Base-by-base conservation (phyloP, 371 early-diverging fungal species). In the Syncephalis fuscata region DNA sequence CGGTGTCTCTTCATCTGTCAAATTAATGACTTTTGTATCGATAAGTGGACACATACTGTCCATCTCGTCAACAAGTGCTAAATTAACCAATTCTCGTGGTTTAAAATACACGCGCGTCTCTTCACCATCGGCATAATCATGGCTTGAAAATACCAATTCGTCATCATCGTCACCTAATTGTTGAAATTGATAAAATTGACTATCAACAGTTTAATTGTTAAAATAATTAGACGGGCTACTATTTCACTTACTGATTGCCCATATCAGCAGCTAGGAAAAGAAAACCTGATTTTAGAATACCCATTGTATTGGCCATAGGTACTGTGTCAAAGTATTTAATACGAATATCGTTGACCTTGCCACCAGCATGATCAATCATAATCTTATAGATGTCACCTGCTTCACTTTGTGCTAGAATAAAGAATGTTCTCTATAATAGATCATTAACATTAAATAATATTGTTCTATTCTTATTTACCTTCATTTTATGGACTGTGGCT, bases 251-350 rank as follows among this genome's bases (percentile, higher is more conserved):
- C 76, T 92, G 93, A 57, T 88, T 87, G 48, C 92, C 91, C 62
- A 85, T 82, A 55, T 90, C 95, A 46, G 76, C 71, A 9, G 89
- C 89, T 4, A 79, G 82, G 65, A 92, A 90, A 54, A 98, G 65
- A 52, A 92, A 94, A 24, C 97, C 97, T 32, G 87, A 80, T 57
- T 87, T 88, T 27, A 98, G 66, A 43, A 98, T 78, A 48, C 81
- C 76, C 40, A 94, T 62, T n/a, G 77, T 65, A 24, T 74, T 64
- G 2, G 93, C 74, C 2, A 84, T 74, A 2, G 92, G 85, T 5
- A 96, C 71, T 0, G 92, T 91, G 55, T 96, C 95, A 64, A 93
- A 96, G 54, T 94, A 96, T 58, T 85, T 85, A 58, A 96, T 82
- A 17, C 71, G 72, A 56, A 89, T 60, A 2, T 66, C 70, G 23